phyloP scores from a whole-genome alignment of 1,284 basidiomycete genomes.

The Cryptococcus deneoformans region DNA sequence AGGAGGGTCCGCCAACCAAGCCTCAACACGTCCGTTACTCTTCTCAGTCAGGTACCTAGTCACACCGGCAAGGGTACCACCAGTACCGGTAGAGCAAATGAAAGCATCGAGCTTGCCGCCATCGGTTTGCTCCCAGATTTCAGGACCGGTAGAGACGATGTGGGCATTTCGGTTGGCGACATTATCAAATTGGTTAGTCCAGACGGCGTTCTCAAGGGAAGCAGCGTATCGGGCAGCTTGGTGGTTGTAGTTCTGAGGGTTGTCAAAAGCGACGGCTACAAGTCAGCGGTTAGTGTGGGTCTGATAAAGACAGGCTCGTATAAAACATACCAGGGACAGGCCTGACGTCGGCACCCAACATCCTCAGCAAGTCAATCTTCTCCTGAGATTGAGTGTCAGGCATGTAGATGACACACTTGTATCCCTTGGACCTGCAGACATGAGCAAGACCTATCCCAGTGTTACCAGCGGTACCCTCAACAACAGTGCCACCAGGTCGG shows the following conservation, averaged over 20 bases:
- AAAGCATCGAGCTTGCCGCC: constrained; percentile 79
- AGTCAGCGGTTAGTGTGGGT: neutral
- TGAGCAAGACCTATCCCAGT: constrained; percentile 96
- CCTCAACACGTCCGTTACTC: constrained; percentile 74
- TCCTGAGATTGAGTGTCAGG: constrained; percentile 95
- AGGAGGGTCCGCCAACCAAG: constrained; percentile 95
- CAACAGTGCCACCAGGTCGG: constrained; percentile 87
- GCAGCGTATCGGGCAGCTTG: constrained; percentile 88
- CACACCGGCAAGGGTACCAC: constrained; percentile 89
- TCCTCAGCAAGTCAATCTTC: constrained; percentile 94
- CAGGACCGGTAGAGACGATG: constrained; percentile 88
- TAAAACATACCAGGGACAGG: constrained; percentile 67
- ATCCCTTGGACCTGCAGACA: constrained; percentile 85
- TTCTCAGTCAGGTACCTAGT: constrained; percentile 84
- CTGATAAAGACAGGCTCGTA: too few species aligned
- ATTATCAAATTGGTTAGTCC: constrained; percentile 99
- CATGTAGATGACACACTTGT: constrained; percentile 99
- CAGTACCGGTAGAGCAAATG: constrained; percentile 91
- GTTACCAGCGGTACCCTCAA: constrained; percentile 99
- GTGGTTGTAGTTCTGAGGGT: constrained; percentile 98
- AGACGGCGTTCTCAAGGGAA: constrained; percentile 82
- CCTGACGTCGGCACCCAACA: constrained; percentile 95
- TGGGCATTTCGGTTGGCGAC: constrained; percentile 84
- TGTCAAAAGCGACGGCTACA: constrained; percentile 86
- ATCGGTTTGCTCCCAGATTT: constrained; percentile 89